Conservation (phyloP, 805 yeast species). For the Komagataella mondaviorum region DNA sequence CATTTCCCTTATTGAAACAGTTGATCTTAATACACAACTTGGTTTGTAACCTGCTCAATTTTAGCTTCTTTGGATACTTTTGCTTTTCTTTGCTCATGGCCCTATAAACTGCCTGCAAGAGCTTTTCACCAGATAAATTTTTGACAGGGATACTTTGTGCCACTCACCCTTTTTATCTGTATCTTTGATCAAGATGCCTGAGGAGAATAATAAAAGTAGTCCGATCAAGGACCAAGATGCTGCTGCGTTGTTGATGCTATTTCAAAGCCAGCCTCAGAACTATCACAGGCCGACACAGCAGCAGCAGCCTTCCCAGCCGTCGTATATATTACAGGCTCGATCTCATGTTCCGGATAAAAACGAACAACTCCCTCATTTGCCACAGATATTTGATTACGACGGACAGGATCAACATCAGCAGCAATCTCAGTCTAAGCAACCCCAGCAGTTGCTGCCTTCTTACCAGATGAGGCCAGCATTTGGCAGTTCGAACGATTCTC, state of each 20-base stretch:
- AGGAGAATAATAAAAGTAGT: neutral
- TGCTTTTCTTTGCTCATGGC: neutral
- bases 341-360: conserved; percentile 1
- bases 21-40: neutral
- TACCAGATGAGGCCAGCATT: neutral
- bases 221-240: conserved; percentile 18
- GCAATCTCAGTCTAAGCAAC: neutral
- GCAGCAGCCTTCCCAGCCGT: neutral
- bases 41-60: neutral
- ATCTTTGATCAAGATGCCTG: neutral
- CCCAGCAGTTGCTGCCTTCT: neutral
- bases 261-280: conserved; percentile 15
- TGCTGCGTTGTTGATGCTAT: conserved; percentile 24
- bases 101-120: neutral
- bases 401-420: neutral
- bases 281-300: neutral
- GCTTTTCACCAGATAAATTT: neutral
- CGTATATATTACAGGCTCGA: conserved; percentile 2
- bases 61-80: neutral
- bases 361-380: neutral
- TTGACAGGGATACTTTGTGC: neutral
- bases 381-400: neutral
- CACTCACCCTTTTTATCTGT: neutral
- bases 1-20: neutral
- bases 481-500: neutral